Percentiles rank a stretch among this genome's conserved stretches.
Evolutionary conservation across 805 yeast genomes (phyloP).

Genomic region (Tetrapisispora iriomotensis): DNA sequence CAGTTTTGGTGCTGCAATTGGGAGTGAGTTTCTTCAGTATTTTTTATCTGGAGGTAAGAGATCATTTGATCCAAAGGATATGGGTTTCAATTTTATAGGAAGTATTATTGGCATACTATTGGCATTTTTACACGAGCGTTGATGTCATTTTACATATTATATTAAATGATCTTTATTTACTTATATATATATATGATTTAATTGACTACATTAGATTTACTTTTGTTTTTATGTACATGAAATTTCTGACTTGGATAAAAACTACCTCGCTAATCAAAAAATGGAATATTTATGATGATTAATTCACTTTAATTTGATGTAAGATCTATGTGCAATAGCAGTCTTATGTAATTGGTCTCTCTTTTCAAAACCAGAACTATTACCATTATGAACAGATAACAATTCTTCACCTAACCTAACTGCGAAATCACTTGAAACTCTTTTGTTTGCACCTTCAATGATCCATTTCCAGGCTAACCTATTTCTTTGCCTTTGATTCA

Average conservation of each 20-base stretch:
- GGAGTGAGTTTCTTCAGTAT: conserved; percentile 42
- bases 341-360: conserved; percentile 71
- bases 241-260: not conserved
- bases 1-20: conserved; percentile 37
- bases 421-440: conserved; percentile 69
- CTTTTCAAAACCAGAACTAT: conserved; percentile 75
- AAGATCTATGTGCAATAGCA: conserved; percentile 85
- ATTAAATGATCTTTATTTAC: not conserved
- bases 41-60: conserved; percentile 29
- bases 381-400: conserved; percentile 64
- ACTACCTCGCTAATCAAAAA: too few relatives aligned
- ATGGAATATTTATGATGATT: too few relatives aligned
- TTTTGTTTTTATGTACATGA: not conserved
- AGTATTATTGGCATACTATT: conserved; percentile 14
- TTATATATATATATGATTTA: not conserved
- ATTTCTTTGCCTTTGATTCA: conserved; percentile 70
- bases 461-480: conserved; percentile 90
- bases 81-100: conserved; percentile 30
- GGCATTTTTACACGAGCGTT: conserved; percentile 9
- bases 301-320: conserved; percentile 40
- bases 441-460: conserved; percentile 68
- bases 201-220: not conserved
- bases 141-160: not conserved
- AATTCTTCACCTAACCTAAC: conserved; percentile 91
- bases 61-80: conserved; percentile 42